Evolutionary conservation across 345 rosid genomes (phyloP), one percentile per base, ranked within the genome.

Genomic region (Salix viminalis): DNA sequence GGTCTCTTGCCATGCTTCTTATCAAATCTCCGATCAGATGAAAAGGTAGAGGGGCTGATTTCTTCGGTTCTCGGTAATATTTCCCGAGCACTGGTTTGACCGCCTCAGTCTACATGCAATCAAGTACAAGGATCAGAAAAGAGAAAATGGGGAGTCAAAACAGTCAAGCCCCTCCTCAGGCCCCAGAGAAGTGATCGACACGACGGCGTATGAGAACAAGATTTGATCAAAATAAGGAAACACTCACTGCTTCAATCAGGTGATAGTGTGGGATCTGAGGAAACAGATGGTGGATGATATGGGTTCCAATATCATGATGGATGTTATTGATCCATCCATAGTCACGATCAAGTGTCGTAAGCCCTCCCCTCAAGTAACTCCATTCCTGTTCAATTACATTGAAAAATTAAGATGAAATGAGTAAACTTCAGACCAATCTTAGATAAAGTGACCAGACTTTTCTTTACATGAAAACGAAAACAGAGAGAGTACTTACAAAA

Each of bases 251-350:
- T 72, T 93, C 97, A 12, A 87, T 85, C 21, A 93, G 79, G 81
- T 89, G 93, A 74, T 93, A 91, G 68, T 91, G 97, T 56, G 96
- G 97, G 85, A 93, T 93, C 72, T 93, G 97, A 79, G 97, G 97
- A 84, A 93, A 93, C 58, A 93, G 92, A 78, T 93, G 97, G 73
- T 93, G 97, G 65, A 93, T 83, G 78, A 93, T 94, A 77, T 93
- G 96, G 66, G 97, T 93, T 85, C 97, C 97, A 77, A 90, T 91
- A 64, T 93, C 94, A 66, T 93, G 97, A 82, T 93, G 97, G 74
- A 93, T 84, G 34, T 85, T 85, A 79, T 93, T 93, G 70, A 93
- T 87, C 82, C 81, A 66, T 62, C 96, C 96, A 46, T 93, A 93
- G 77, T 93, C 97, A 37, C 94, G 87, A 77, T 93, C 97, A 6